These are phyloP conservation scores for Penicillium expansum DNA, from an alignment of 2,329 filamentous ascomycete species.

Conservation along the genomic window DNA sequence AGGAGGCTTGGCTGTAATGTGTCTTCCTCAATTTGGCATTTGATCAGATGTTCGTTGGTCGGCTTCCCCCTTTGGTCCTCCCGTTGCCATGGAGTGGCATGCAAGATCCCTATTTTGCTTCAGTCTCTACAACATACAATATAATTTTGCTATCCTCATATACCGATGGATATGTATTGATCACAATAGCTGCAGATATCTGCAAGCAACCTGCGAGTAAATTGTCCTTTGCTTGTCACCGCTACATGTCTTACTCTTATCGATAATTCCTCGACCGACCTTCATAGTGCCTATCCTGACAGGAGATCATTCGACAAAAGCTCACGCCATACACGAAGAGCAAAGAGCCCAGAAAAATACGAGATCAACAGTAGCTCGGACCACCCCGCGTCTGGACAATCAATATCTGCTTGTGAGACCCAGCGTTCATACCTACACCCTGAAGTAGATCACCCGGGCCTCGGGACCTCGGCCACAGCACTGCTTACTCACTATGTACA, in stretches of 20 bases:
- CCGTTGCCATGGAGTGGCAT: constrained; percentile 10
- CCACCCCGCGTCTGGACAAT: neutral
- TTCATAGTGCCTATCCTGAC: neutral
- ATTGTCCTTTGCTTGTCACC: neutral
- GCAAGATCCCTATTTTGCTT: neutral
- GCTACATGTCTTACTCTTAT: constrained; percentile 4
- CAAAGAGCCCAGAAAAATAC: neutral
- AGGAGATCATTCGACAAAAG: neutral
- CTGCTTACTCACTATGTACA: too few relatives aligned
- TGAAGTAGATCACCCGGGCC: neutral
- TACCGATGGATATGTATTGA: neutral
- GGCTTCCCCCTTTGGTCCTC: constrained; percentile 22
- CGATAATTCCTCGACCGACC: neutral
- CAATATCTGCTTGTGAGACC: neutral
- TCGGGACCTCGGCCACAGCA: too few relatives aligned
- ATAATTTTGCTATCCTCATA: neutral
- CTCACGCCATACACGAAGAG: neutral
- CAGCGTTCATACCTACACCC: neutral
- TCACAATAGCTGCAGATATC: neutral
- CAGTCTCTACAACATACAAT: neutral
- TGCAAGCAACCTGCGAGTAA: neutral
- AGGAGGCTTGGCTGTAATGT: neutral
- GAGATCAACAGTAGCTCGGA: neutral
- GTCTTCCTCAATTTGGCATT: constrained; percentile 8
- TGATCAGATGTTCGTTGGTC: constrained; percentile 10